These are phyloP conservation scores for Incumbomyces delicatus DNA, from an alignment of 2,329 filamentous ascomycete species.

Conservation along the genomic window DNA sequence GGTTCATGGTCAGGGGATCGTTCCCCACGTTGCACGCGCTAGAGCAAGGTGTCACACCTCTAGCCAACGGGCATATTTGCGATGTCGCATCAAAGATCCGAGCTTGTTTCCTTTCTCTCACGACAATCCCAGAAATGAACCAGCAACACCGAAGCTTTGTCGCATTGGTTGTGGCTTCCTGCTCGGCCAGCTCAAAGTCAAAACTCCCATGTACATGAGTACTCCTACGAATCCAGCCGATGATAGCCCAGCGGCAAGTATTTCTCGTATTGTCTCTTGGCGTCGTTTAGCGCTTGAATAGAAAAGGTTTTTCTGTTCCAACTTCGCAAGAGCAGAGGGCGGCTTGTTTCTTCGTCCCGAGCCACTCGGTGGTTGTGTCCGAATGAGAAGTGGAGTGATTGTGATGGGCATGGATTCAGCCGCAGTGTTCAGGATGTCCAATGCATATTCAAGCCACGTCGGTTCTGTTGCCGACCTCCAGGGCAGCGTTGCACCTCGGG, in stretches of 20 bases:
- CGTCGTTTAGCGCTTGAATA: neutral
- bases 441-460: conserved; percentile 3
- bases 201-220: conserved; percentile 25
- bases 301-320: conserved; percentile 1
- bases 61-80: no score
- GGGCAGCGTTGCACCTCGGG: conserved; percentile 20
- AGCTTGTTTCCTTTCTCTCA: neutral
- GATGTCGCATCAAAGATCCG: no score
- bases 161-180: conserved; percentile 1
- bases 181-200: conserved; percentile 16
- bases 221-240: conserved; percentile 23
- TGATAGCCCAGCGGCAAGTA: neutral
- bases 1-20: no score
- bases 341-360: neutral
- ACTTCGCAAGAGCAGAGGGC: neutral
- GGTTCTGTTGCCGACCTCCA: conserved; percentile 11
- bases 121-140: conserved; percentile 14
- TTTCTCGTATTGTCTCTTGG: conserved; percentile 3
- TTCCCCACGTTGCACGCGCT: no score
- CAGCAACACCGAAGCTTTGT: conserved; percentile 19
- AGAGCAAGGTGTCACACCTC: no score
- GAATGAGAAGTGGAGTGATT: conserved; percentile 8
- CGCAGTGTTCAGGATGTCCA: conserved; percentile 7
- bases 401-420: conserved; percentile 8
- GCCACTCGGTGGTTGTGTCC: neutral